Evolutionary conservation across 805 yeast species (phyloP).

Genomic region (Helenozyma baotianmanensis): DNA sequence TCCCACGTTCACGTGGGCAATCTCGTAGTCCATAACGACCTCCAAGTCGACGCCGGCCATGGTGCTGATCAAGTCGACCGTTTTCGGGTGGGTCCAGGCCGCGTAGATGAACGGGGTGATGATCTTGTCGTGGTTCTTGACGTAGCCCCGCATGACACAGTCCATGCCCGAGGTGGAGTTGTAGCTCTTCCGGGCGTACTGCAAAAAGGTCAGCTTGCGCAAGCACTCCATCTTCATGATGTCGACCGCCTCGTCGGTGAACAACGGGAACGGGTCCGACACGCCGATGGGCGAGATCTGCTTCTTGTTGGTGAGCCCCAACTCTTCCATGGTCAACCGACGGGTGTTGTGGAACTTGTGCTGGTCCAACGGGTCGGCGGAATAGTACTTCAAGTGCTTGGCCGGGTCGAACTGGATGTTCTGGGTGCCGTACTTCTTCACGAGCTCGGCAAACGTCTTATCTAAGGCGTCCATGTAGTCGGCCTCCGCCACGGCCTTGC

Average conservation of each 20-base stretch:
- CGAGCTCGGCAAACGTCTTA: slow-evolving; percentile 7
- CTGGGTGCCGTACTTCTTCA: slow-evolving; percentile 4
- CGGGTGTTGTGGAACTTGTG: slow-evolving; percentile 33
- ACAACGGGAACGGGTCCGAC: slow-evolving; percentile 55
- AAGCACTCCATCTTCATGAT: slow-evolving; percentile 56
- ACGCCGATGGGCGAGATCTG: slow-evolving; percentile 56
- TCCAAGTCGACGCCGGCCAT: slow-evolving; percentile 59
- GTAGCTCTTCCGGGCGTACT: slow-evolving; percentile 40
- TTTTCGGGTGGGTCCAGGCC: slow-evolving; percentile 59
- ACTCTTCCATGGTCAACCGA: slow-evolving; percentile 43
- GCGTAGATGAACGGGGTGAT: slow-evolving; percentile 48
- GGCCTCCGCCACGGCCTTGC: slow-evolving; percentile 28
- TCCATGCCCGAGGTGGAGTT: slow-evolving; percentile 48
- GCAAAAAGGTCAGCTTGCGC: slow-evolving; percentile 40
- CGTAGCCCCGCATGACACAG: slow-evolving; percentile 48
- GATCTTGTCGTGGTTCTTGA: slow-evolving; percentile 26
- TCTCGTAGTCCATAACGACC: slow-evolving; percentile 53
- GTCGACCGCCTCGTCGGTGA: slow-evolving; percentile 55
- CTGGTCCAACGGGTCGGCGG: slow-evolving; percentile 29
- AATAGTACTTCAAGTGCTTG: slow-evolving; percentile 28
- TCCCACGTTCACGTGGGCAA: slow-evolving; percentile 49
- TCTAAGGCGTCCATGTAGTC: slow-evolving; percentile 20
- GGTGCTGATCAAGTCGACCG: slow-evolving; percentile 47
- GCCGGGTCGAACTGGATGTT: slow-evolving; percentile 29
- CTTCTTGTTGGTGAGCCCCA: slow-evolving; percentile 40